phyloP scores from a whole-genome alignment of 2,329 filamentous ascomycete genomes.

The Xylariaceae sp. region DNA sequence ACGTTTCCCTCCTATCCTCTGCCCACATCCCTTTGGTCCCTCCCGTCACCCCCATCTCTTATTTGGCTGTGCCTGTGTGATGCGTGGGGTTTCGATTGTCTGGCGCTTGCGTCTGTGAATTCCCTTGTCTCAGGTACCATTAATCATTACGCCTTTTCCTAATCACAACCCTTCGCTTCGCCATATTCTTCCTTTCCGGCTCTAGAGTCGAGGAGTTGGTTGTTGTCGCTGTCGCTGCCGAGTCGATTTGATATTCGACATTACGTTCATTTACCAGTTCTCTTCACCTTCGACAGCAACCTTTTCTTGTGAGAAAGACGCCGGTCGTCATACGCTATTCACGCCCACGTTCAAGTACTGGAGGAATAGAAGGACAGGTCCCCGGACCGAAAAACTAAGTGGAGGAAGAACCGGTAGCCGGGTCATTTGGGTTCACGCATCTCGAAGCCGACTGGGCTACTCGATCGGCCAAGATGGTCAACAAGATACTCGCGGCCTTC shows the following conservation, averaged over 20 bases:
- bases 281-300: conserved; percentile 6
- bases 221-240: conserved; percentile 18
- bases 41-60: conserved; percentile 1
- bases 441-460: conserved; percentile 1
- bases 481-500: conserved; percentile 50
- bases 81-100: conserved; percentile 3
- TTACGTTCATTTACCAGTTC: conserved; percentile 22
- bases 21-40: conserved; percentile 10
- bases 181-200: conserved; percentile 14
- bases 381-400: not conserved
- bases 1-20: conserved; percentile 1
- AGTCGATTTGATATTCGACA: conserved; percentile 20
- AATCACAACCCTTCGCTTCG: conserved; percentile 14
- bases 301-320: not conserved
- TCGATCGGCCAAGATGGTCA: conserved; percentile 41
- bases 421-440: not conserved
- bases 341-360: not conserved
- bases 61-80: too few relatives aligned
- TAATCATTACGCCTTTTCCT: conserved; percentile 10
- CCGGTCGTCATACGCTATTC: conserved; percentile 1
- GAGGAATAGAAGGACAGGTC: conserved; percentile 3
- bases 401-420: not conserved
- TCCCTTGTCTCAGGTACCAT: conserved; percentile 17
- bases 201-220: conserved; percentile 14
- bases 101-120: conserved; percentile 21